Conservation (phyloP, 768 basidiomycete genomes). For the Termitomyces sp. region DNA sequence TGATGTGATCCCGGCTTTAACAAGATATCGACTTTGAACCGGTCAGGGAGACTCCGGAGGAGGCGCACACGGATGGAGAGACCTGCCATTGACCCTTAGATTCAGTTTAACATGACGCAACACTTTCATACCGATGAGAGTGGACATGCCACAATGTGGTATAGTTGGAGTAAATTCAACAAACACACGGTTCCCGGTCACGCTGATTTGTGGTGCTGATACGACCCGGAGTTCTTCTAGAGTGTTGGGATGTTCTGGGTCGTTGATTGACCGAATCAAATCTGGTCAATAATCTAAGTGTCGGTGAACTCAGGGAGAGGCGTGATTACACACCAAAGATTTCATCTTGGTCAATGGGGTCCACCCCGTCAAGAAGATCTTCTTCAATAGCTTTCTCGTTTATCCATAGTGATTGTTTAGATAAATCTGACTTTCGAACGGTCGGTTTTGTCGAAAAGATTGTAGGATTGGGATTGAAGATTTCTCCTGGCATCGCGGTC, state of each 20-base stretch:
- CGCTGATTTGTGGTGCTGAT: slow-evolving; percentile 76
- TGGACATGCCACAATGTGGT: slow-evolving; percentile 97
- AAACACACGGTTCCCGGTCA: slow-evolving; percentile 55
- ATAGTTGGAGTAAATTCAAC: slow-evolving; percentile 98
- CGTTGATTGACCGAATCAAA: slow-evolving; percentile 85
- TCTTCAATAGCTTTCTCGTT: slow-evolving; percentile 39
- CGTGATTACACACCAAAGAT: slow-evolving; percentile 63
- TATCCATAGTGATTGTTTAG: slow-evolving; percentile 58
- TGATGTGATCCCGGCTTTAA: slow-evolving; percentile 96
- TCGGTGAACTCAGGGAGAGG: neutral
- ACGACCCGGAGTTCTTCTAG: slow-evolving; percentile 96
- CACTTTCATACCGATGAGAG: slow-evolving; percentile 73
- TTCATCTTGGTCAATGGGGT: slow-evolving; percentile 87
- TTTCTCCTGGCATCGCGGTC: slow-evolving; percentile 43
- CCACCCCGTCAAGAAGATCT: slow-evolving; percentile 48
- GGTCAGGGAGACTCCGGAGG: slow-evolving; percentile 80
- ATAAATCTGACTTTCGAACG: slow-evolving; percentile 35
- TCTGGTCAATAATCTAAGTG: slow-evolving; percentile 40
- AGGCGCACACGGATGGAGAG: slow-evolving; percentile 94
- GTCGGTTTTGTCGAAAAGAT: slow-evolving; percentile 58
- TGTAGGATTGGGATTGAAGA: slow-evolving; percentile 90
- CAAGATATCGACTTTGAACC: slow-evolving; percentile 92
- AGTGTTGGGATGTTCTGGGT: slow-evolving; percentile 92
- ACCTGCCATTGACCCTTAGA: slow-evolving; percentile 39
- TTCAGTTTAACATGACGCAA: neutral